Conservation (phyloP, 352 stramenopile species). For the Halophytophthora polymorphica region DNA sequence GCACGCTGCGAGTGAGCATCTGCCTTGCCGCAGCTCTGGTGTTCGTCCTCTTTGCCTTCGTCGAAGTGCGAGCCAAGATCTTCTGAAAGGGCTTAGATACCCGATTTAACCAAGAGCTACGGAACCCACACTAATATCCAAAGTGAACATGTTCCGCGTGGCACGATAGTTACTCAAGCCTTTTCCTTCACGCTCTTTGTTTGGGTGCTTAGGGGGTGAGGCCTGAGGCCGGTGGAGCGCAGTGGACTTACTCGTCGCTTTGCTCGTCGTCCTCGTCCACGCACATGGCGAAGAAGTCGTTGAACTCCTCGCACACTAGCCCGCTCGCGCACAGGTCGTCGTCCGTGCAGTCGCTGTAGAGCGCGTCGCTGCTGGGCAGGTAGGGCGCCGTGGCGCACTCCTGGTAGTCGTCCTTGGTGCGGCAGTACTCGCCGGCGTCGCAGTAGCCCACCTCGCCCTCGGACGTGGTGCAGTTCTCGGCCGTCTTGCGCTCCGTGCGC, state of each 20-base stretch:
- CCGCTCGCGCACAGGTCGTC: constrained; percentile 26
- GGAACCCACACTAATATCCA: too few relatives aligned
- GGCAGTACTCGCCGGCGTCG: constrained; percentile 54
- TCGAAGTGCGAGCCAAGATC: too few relatives aligned
- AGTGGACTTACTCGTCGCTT: neutral
- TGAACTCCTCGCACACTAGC: constrained; percentile 36
- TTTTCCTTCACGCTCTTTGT: too few relatives aligned
- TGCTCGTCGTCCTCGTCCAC: constrained; percentile 13
- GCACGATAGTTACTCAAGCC: too few relatives aligned
- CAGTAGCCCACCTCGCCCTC: constrained; percentile 27
- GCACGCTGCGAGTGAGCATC: too few relatives aligned
- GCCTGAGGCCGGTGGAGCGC: too few relatives aligned
- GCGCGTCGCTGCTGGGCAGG: constrained; percentile 28
- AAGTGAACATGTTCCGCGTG: too few relatives aligned
- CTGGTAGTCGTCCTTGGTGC: constrained; percentile 44
- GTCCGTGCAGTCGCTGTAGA: constrained; percentile 44
- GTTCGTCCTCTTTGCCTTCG: too few relatives aligned
- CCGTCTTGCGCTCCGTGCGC: constrained; percentile 27
- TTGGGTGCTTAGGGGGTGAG: too few relatives aligned
- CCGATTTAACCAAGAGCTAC: too few relatives aligned
- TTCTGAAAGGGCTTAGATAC: too few relatives aligned
- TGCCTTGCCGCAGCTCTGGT: too few relatives aligned
- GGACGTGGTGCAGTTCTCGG: constrained; percentile 35
- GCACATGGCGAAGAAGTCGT: constrained; percentile 39
- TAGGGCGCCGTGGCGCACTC: constrained; percentile 48